phyloP scores from a whole-genome alignment of 2,329 filamentous ascomycete genomes.

The Cryphonectria parasitica region DNA sequence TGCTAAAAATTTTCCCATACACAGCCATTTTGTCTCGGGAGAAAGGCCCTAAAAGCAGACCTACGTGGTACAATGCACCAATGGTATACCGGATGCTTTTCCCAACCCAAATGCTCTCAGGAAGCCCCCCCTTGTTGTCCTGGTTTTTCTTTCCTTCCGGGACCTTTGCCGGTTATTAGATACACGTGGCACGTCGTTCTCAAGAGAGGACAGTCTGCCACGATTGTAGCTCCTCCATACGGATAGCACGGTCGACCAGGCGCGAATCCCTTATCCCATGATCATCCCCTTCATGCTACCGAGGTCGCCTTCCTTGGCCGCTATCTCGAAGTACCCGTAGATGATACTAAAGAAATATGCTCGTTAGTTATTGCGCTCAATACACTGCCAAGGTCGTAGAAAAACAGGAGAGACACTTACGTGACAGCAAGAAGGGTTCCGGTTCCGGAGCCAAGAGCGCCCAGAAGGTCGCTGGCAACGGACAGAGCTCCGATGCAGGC shows the following conservation, averaged over 20 bases:
- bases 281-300: conserved; percentile 77
- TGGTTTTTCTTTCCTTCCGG: conserved; percentile 12
- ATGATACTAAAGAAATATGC: conserved; percentile 72
- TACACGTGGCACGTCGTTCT: conserved; percentile 24
- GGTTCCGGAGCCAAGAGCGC: conserved; percentile 93
- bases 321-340: conserved; percentile 99
- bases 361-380: conserved; percentile 42
- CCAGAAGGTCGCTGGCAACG: conserved; percentile 92
- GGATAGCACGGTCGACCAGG: conserved; percentile 1
- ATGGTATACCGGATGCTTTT: conserved; percentile 28
- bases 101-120: conserved; percentile 20
- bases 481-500: conserved; percentile 98
- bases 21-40: conserved; percentile 19
- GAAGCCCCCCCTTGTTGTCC: conserved; percentile 17
- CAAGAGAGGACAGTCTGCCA: conserved; percentile 1
- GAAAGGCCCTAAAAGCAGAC: conserved; percentile 11
- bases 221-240: conserved; percentile 11
- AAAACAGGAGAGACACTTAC: conserved; percentile 61
- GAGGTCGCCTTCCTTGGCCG: conserved; percentile 97
- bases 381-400: neutral
- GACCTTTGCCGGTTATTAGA: conserved; percentile 19
- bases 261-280: conserved; percentile 58
- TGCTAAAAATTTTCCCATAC: conserved; percentile 22
- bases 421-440: conserved; percentile 98
- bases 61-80: neutral